phyloP scores from a whole-genome alignment of 2,329 filamentous ascomycete species.

The Aspergillus sp. region DNA sequence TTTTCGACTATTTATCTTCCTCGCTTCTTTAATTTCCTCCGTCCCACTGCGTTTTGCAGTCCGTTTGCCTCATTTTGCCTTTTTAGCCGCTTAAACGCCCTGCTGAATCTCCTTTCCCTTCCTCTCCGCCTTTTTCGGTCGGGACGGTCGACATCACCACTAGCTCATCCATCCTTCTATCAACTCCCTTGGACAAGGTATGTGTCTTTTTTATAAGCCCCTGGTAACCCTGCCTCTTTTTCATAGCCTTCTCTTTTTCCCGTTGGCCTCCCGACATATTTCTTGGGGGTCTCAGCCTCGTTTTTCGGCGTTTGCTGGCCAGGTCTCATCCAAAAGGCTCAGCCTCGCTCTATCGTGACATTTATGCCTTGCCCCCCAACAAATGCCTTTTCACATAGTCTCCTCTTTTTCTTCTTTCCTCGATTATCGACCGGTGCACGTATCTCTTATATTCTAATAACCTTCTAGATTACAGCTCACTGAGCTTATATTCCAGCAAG shows the following conservation, averaged over 20 bases:
- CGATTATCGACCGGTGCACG: background rate
- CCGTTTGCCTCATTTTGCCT: background rate
- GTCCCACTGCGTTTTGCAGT: slow-evolving; percentile 7
- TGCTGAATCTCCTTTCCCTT: slow-evolving; percentile 18
- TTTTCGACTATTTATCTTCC: slow-evolving; percentile 8
- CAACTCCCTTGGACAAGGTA: slow-evolving; percentile 16
- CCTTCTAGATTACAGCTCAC: slow-evolving; percentile 23
- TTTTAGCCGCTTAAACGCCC: slow-evolving; percentile 15
- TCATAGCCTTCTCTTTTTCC: background rate
- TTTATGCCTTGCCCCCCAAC: slow-evolving; percentile 9
- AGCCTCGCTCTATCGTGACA: slow-evolving; percentile 7
- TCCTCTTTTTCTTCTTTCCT: background rate
- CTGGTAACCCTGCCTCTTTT: background rate
- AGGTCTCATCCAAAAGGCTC: slow-evolving; percentile 20
- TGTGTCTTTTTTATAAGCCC: slow-evolving; percentile 4
- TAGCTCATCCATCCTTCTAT: slow-evolving; percentile 19
- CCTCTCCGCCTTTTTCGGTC: slow-evolving; percentile 25
- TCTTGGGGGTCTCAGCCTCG: background rate
- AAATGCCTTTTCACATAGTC: background rate
- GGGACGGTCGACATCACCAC: slow-evolving; percentile 24
- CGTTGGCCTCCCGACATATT: background rate
- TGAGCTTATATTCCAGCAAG: slow-evolving; percentile 28
- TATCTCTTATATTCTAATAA: slow-evolving; percentile 8
- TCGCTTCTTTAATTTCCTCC: slow-evolving; percentile 8
- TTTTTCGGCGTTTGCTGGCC: slow-evolving; percentile 11